These are phyloP conservation scores for Euphrasia confusa DNA, from an alignment of 257 asterid species.

Conservation along the genomic window DNA sequence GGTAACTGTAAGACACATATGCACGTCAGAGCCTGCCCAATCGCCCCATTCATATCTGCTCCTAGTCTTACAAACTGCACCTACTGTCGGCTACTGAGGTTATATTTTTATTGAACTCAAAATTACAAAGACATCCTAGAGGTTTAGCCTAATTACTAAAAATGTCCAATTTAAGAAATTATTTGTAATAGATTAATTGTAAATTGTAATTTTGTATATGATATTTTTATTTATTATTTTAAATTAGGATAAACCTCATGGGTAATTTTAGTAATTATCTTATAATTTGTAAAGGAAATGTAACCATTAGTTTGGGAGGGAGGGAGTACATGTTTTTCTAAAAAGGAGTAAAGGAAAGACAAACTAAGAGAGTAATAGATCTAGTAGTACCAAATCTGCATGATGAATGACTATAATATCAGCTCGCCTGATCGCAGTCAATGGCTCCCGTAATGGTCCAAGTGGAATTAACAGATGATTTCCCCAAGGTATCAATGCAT, in stretches of 20 bases:
- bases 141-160: not conserved
- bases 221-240: not conserved
- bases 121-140: not conserved
- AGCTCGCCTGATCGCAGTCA: slow-evolving; percentile 60
- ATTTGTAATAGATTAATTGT: not conserved
- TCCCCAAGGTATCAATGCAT: slow-evolving; percentile 91
- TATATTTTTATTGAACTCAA: no score
- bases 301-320: no score
- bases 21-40: slow-evolving; percentile 19
- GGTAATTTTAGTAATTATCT: not conserved
- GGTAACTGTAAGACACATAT: slow-evolving; percentile 40
- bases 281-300: no score
- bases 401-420: slow-evolving; percentile 78
- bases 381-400: slow-evolving; percentile 65
- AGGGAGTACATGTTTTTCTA: not conserved
- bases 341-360: slow-evolving; percentile 12
- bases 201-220: not conserved
- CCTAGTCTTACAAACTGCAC: not conserved
- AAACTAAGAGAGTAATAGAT: not conserved
- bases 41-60: not conserved
- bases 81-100: no score
- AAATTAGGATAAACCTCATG: not conserved
- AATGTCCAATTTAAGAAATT: not conserved
- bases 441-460: slow-evolving; percentile 92
- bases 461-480: slow-evolving; percentile 67